Evolutionary conservation across 1,139 yeast genomes (phyloP), one percentile per base, ranked within the genome.

Genomic region (Martiniozyma asiatica): DNA sequence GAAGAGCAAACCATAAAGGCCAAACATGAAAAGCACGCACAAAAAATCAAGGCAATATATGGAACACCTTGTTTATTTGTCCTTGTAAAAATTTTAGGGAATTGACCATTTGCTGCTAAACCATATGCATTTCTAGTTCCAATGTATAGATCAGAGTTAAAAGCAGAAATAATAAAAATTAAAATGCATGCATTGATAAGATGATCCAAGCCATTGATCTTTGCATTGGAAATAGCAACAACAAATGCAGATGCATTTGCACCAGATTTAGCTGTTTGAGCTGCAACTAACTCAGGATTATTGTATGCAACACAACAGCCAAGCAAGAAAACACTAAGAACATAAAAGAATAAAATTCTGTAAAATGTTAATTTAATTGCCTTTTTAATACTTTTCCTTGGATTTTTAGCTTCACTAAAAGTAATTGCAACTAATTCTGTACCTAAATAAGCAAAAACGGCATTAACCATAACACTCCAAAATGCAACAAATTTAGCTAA

Each of bases 251-350:
- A 78, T n/a, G 87, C 82, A 11, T 29, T 21, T 34, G 77, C 64
- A 12, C 82, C 82, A 38, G 72, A 64, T 34, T 70, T 63, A 10
- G 66, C 63, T 20, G 68, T 65, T 28, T 44, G 51, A 14, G 68
- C 63, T 14, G 64, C 61, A 16, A 55, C 38, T 43, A 75, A 62
- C 37, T 59, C 51, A 24, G 72, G 70, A 52, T 78, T 87, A 43
- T 64, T 68, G 40, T 75, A 73, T 22, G 85, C 73, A 32, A 80
- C 89, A 53, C 80, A 69, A 72, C 78, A 65, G 35, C 89, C 87
- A 43, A 79, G 56, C 44, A 78, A 60, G 43, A 78, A 68, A 35
- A 79, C 72, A 24, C 84, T 68, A 32, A 68, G 51, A 37, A 77
- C 48, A 63, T 79, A 80, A 49, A 81, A 80, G 32, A 80, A 50